Evolutionary conservation across 495 filamentous ascomycete genomes (phyloP), one percentile per base, ranked within the genome.

Genomic region (Aspergillus mulundensis): DNA sequence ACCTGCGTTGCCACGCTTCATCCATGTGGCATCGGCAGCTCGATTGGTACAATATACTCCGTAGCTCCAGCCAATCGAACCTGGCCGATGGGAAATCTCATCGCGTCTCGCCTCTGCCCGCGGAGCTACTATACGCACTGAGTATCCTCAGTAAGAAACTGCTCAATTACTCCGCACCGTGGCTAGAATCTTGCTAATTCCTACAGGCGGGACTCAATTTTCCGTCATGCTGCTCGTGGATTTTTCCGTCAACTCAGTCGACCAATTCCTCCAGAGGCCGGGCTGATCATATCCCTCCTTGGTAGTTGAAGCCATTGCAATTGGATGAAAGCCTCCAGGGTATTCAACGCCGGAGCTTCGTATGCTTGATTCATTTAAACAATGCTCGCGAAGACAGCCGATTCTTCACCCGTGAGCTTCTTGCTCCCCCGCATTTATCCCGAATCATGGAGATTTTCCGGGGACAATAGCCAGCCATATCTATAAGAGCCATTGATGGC

Each of bases 121-220:
- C 14, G 7, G 34, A 6, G 34, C 34, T 36, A 12, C 34, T 40
- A 40, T 40, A 16, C 38, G 38, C 38, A 36, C n/a, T 18, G 38
- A 16, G n/a, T 40, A 16, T 3, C 14, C 12, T 40, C 38, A 16
- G 14, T 8, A 40, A 40, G 14, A 7, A 6, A 16, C 1, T 18
- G 5, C n/a, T 18, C 42, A 25, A 18, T 2, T 48, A 11, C 45
- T 34, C 45, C 49, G 18, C 15, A 36, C 23, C 2, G 16, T 42
- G 19, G 16, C 3, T 8, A 8, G 8, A 28, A 8, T 3, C 16
- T 32, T 24, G n/a, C 47, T 8, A 21, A 16, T 8, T 58, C 40
- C 34, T 40, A 66, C 63, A 66, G 60, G 60, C 41, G 63, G 63
- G 60, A 60, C 45, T 28, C 54, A 65, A 56, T 65, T 65, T 43